Base-by-base conservation (phyloP, 257 asterid genomes). In the Ilex aquifolium region DNA sequence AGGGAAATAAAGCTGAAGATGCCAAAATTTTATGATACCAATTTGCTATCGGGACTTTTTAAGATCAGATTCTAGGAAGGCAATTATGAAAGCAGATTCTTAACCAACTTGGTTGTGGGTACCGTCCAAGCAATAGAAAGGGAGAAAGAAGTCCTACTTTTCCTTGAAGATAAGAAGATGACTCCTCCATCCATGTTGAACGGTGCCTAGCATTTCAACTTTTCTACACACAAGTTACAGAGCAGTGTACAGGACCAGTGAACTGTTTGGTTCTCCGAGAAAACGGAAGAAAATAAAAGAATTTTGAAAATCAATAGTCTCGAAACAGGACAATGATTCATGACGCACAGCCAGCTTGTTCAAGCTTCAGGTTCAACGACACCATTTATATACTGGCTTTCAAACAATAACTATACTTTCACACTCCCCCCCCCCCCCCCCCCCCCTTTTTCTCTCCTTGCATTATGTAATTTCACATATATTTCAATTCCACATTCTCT, bases 21-120 rank as follows among this genome's bases (percentile, higher is more conserved):
- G 42, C 42, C 42, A 36, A 36, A 36, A 36, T 36, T 36, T 4
- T 4, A 36, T 36, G 42, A 8, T 36, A 36, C 42, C 42, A 36
- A 36, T 36, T 36, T 36, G 42, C 42, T 36, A 36, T 36, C 42
- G 8, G 5, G 8, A 36, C 5, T 4, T 21, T 36, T 4, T 36
- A 36, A 36, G 42, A 4, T 36, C 42, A 49, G 54, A 49, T 11
- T 49, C 10, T 49, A 49, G 17, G 17, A 15, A 49, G 13, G 59
- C 65, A 55, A 57, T 53, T 57, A 57, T 49, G 71, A 59, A 49
- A 59, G 53, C 30, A 30, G 58, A 59, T 59, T 59, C 60, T 49
- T 66, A 31, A 49, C 44, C 65, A 59, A 66, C 31, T 48, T 36
- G 64, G 14, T 49, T 49, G 54, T 12, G 14, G 44, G 52, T n/a